These are phyloP conservation scores for Thelonectria blattea DNA, from an alignment of 2,329 filamentous ascomycete species.

Conservation along the genomic window DNA sequence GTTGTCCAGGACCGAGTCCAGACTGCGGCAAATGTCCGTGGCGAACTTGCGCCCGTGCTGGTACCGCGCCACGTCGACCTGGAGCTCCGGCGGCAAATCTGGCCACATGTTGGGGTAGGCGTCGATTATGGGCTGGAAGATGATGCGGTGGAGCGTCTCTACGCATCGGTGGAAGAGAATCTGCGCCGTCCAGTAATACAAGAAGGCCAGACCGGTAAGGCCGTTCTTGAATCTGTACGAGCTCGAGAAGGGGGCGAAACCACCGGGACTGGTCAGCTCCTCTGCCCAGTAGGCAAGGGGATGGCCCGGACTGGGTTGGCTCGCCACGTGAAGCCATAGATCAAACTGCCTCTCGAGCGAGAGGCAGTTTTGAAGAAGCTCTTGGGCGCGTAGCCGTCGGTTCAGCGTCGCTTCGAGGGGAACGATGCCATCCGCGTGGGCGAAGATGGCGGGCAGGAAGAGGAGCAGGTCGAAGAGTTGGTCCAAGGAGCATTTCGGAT, in stretches of 20 bases:
- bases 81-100: constrained; percentile 45
- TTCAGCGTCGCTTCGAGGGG: constrained; percentile 47
- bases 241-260: constrained; percentile 52
- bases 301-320: constrained; percentile 35
- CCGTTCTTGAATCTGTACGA: constrained; percentile 53
- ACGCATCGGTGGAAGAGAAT: constrained; percentile 57
- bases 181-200: constrained; percentile 61
- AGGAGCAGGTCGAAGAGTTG: constrained; percentile 58
- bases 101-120: constrained; percentile 48
- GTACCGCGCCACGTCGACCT: constrained; percentile 52
- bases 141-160: constrained; percentile 50
- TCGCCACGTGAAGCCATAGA: constrained; percentile 51
- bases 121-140: constrained; percentile 53
- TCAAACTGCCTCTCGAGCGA: constrained; percentile 55
- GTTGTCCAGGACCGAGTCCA: constrained; percentile 53
- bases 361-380: constrained; percentile 55
- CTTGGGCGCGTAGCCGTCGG: constrained; percentile 53
- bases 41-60: constrained; percentile 53
- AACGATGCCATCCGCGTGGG: constrained; percentile 51
- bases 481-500: constrained; percentile 59
- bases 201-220: constrained; percentile 52
- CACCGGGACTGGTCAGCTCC: constrained; percentile 38
- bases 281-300: constrained; percentile 50
- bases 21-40: constrained; percentile 55
- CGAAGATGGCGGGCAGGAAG: constrained; percentile 54